Percentiles rank a stretch among this genome's conserved stretches.
Evolutionary conservation across 768 basidiomycete genomes (phyloP).

Genomic region (Tephrocybe sp.): DNA sequence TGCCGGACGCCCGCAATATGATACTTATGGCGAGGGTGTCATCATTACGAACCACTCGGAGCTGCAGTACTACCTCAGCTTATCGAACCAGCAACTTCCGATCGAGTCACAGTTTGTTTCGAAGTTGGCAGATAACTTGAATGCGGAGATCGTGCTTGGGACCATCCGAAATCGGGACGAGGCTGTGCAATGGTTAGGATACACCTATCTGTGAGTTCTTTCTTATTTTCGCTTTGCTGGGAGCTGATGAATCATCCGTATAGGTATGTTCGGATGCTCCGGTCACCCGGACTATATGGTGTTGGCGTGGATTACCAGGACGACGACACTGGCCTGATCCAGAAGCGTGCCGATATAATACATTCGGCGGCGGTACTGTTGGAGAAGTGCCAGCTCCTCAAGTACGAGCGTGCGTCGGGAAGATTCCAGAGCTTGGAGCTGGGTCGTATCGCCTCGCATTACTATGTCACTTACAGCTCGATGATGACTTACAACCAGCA

Average conservation of each 20-base stretch:
- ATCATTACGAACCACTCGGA: constrained; percentile 99
- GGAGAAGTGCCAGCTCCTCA: constrained; percentile 92
- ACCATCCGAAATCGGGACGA: constrained; percentile 95
- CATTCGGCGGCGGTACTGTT: constrained; percentile 92
- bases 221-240: constrained; percentile 10
- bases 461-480: constrained; percentile 92
- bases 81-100: constrained; percentile 96
- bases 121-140: constrained; percentile 92
- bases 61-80: constrained; percentile 92
- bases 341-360: constrained; percentile 92
- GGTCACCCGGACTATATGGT: constrained; percentile 82
- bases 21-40: constrained; percentile 95
- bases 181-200: constrained; percentile 96
- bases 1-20: constrained; percentile 96
- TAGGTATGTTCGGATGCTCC: constrained; percentile 95
- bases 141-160: constrained; percentile 96
- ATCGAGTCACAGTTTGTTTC: constrained; percentile 95
- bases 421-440: constrained; percentile 92
- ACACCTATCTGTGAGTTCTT: constrained; percentile 82
- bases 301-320: constrained; percentile 91
- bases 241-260: constrained; percentile 9
- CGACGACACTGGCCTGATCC: constrained; percentile 77
- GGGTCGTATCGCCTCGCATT: constrained; percentile 92
- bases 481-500: constrained; percentile 98
- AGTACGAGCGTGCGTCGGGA: constrained; percentile 88